phyloP scores from a whole-genome alignment of 2,329 filamentous ascomycete genomes.

The Thelonectria blattea region DNA sequence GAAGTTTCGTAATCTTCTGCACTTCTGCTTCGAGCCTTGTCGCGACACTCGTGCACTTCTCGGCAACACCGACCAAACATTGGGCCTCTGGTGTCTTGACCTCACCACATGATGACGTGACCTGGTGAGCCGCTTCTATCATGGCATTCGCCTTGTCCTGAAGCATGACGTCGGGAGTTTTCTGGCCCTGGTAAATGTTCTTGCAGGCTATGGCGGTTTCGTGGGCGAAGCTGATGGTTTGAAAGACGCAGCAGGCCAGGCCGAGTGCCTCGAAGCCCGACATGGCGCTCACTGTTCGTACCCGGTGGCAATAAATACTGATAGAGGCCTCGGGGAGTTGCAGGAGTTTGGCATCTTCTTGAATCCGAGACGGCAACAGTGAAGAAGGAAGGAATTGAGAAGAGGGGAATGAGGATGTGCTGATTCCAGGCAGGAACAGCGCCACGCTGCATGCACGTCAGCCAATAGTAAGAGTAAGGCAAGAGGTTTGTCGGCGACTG shows the following conservation, averaged over 20 bases:
- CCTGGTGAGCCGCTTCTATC: neutral
- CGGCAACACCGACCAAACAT: neutral
- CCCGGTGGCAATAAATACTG: no score
- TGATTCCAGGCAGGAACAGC: no score
- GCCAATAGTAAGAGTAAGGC: no score
- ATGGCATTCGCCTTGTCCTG: neutral
- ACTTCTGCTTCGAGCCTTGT: neutral
- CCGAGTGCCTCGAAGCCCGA: neutral
- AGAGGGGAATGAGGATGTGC: no score
- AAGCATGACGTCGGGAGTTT: neutral
- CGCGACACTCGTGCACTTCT: neutral
- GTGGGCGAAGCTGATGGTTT: slow-evolving; percentile 3
- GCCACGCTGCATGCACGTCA: no score
- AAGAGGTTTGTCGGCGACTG: no score
- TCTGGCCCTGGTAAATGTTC: neutral
- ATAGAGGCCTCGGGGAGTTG: no score
- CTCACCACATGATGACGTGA: neutral
- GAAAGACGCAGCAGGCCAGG: neutral
- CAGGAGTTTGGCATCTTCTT: no score
- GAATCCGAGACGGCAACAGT: no score
- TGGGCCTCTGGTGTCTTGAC: neutral
- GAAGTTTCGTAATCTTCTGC: neutral
- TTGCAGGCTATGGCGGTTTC: neutral
- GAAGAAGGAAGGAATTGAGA: no score
- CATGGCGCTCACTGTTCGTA: neutral